Base-by-base conservation (phyloP, 495 filamentous ascomycete species). In the Thozetella sp. region DNA sequence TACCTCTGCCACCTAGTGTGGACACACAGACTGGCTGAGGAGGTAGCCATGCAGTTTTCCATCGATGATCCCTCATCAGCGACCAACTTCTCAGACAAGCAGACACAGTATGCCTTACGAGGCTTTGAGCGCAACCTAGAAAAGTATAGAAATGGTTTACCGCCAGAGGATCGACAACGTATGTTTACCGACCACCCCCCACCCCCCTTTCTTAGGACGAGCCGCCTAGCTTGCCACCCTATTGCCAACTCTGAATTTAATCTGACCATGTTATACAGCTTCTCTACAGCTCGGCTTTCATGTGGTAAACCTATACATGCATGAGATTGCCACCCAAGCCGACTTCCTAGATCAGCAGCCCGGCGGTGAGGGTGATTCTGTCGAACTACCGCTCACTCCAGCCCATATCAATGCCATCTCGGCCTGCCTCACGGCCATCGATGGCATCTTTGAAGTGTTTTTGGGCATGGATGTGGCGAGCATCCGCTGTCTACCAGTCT, bases 21-120 rank as follows among this genome's bases (percentile, higher is more conserved):
- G 67, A 80, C 92, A 34, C 91, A 90, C 53, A 86, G 85, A 55
- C 87, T 97, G 34, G 89, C 90, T 22, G 93, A 97, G 63, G 91
- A 96, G 55, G 81, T 94, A 37, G 88, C 88, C 9, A 75, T 82
- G 17, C 85, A 90, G 57, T 92, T 97, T 57, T 84, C 84, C 2
- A 85, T 90, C 71, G 94, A 97, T 65, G 90, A 96, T 45, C 78
- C 86, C 0, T 75, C 78, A 3, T 81, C 85, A 0, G 77, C 76
- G 50, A 72, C 89, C 6, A 84, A 86, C n/a, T 86, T 97, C 30
- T 79, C 86, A 0, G 92, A 97, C 59, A 76, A 83, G 2, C 91
- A 90, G 63, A 85, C 90, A 10, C 86, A 92, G 55, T 89, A 91
- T 69, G 82, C 86, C 0, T 71, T 97, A 15, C 89, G 86, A 61